These are phyloP conservation scores for Alternaria ethzedia DNA, from an alignment of 2,329 filamentous ascomycete species.

Conservation along the genomic window DNA sequence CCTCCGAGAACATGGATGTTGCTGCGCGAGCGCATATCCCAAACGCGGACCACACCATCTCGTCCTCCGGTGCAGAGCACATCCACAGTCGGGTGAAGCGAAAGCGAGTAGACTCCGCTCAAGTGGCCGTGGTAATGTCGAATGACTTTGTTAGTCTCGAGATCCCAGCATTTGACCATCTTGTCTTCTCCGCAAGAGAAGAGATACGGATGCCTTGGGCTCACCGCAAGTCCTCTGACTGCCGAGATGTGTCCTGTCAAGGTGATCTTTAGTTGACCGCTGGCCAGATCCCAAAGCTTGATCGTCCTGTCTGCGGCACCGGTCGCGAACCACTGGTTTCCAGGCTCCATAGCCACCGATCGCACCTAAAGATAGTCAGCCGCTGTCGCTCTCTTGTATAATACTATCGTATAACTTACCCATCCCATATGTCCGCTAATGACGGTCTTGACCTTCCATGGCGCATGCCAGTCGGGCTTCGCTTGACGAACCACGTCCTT, in stretches of 20 bases:
- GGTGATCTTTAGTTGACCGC: slow-evolving; percentile 59
- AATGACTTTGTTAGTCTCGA: slow-evolving; percentile 96
- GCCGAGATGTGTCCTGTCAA: slow-evolving; percentile 41
- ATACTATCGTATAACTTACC: slow-evolving; percentile 60
- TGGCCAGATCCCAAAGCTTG: slow-evolving; percentile 97
- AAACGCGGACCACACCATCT: slow-evolving; percentile 92
- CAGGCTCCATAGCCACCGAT: slow-evolving; percentile 79
- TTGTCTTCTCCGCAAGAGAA: slow-evolving; percentile 99
- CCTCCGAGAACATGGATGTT: slow-evolving; percentile 94
- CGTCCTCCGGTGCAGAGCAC: slow-evolving; percentile 93
- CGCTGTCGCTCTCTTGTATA: neutral
- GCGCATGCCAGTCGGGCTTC: slow-evolving; percentile 94
- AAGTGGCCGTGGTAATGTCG: slow-evolving; percentile 93
- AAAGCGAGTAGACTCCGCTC: slow-evolving; percentile 91
- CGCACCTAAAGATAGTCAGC: slow-evolving; percentile 71
- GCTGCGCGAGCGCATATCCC: slow-evolving; percentile 94
- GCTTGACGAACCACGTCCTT: slow-evolving; percentile 69
- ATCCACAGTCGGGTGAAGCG: slow-evolving; percentile 92
- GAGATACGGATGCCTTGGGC: slow-evolving; percentile 90
- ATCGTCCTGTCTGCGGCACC: slow-evolving; percentile 89
- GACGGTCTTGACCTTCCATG: slow-evolving; percentile 97
- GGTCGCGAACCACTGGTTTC: slow-evolving; percentile 97
- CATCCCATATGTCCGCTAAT: slow-evolving; percentile 96
- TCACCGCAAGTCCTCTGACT: slow-evolving; percentile 78
- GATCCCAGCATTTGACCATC: slow-evolving; percentile 99